Base-by-base conservation (phyloP, 2,329 filamentous ascomycete genomes). In the Corynespora cassiicola region DNA sequence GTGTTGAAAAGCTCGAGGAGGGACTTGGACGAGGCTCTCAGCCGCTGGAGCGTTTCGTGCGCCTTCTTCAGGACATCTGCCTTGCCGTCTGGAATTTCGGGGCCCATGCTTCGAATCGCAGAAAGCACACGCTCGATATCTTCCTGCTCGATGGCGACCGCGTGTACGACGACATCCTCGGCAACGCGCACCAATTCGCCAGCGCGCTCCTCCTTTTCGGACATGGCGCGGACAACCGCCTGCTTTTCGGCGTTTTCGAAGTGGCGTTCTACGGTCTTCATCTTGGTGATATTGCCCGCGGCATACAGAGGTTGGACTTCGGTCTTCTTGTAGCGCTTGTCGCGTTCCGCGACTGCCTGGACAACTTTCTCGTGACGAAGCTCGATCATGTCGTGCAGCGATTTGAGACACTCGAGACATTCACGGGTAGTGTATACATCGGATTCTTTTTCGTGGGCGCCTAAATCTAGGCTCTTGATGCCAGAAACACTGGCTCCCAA, bases 261-360 rank as follows among this genome's bases (percentile, higher is more conserved):
- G 19, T 66, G 58, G 33, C 57, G 54, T 35, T 70, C 66, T 7
- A 81, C 56, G 18, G 66, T 65, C 53, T 76, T 80, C 48, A 81
- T 68, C 27, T 73, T 72, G 4, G 65, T 56, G 14, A 76, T 75
- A 48, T 81, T 74, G 15, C 77, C 77, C 29, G 73, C 69, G 34
- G 76, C 74, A 16, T 78, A 76, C 20, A 74, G 70, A 15, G 73
- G 77, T 40, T 74, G 72, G 32, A 75, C 67, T 47, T 81, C 76
- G 0, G 78, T 75, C 50, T 73, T 75, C 61, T 80, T 81, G 34
- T 78, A 74, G 11, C 77, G 69, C 29, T 71, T 72, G 52, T 81
- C 78, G 25, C 77, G 74, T 46, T 81, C 78, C 12, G 79, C 58
- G 5, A 77, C 71, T 22, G 76, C 71, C 19, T 74, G 68, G 3